Conservation (phyloP, 352 stramenopile species). For the Phytophthora cryptogea region DNA sequence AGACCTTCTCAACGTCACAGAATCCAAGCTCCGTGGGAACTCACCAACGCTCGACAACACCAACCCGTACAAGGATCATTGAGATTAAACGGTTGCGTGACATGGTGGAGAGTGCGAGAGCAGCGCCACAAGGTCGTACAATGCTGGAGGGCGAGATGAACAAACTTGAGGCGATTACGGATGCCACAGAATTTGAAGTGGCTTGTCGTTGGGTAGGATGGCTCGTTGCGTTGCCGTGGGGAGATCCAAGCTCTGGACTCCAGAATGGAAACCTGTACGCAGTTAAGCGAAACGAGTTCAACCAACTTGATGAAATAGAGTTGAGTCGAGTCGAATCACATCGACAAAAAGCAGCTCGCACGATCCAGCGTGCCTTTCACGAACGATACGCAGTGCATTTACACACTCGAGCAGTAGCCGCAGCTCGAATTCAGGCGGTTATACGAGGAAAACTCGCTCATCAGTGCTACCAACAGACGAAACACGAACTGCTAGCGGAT, state of each 20-base stretch:
- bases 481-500: constrained; percentile 8
- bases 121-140: constrained; percentile 29
- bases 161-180: constrained; percentile 43
- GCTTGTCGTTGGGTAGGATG: constrained; percentile 63
- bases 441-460: constrained; percentile 18
- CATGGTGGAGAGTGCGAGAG: constrained; percentile 20
- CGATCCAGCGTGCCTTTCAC: constrained; percentile 51
- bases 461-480: constrained; percentile 1
- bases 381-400: constrained; percentile 41
- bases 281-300: constrained; percentile 38
- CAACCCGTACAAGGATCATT: constrained; percentile 15
- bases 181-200: constrained; percentile 36
- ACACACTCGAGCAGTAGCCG: constrained; percentile 29
- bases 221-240: constrained; percentile 60
- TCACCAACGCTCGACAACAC: neutral
- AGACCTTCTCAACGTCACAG: neutral
- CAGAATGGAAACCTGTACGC: constrained; percentile 27
- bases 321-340: neutral
- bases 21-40: neutral
- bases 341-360: constrained; percentile 30
- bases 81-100: constrained; percentile 28
- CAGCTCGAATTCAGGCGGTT: constrained; percentile 40
- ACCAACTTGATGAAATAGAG: constrained; percentile 49
- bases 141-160: constrained; percentile 53
- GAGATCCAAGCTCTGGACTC: constrained; percentile 30